Base-by-base conservation (phyloP, 1,139 yeast species). In the Geotrichum klebahnii region DNA sequence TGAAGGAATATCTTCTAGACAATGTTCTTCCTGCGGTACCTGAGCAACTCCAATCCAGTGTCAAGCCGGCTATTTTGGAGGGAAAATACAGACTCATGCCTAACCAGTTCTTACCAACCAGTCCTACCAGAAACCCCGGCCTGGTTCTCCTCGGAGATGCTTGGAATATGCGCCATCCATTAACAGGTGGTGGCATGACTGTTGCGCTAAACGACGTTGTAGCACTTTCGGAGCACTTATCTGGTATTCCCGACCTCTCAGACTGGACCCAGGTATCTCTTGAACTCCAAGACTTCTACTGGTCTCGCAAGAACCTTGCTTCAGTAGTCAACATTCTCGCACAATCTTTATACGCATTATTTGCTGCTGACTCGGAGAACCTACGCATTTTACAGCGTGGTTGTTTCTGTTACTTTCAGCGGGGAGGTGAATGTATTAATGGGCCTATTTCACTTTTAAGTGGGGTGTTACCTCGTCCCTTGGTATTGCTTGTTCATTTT, bases 171-270 rank as follows among this genome's bases (percentile, higher is more conserved):
- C 79, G 99, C 65, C 99, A 92, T 67, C 99, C 99, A 17, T 76
- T 92, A 56, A 92, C 98, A 1, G 99, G 99, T 43, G 98, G 98
- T 53, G 99, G 99, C 54, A 92, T 92, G 99, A 90, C 97, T 10
- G 98, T 92, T 40, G 97, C 97, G 0, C 74, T 94, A 55, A 85
- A 82, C 64, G 99, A 92, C 65, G 92, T 90, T 4, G 88, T 76
- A 16, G 66, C 84, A 53, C 71, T 85, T 59, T 77, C 85, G 23
- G 76, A 75, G 56, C 69, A 84, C 35, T 70, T 88, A 45, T 78
- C 81, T 26, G 31, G 52, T 2, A 40, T 49, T 8, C 20, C 31
- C 45, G 49, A 53, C 16, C 51, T 54, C 12, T 38, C 36, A 5
- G 53, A 54, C 33, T 80, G 84, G 44, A 65, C 74, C 46, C 59